Conservation (phyloP, 2,329 filamentous ascomycete genomes). For the Fusarium goolgardi region DNA sequence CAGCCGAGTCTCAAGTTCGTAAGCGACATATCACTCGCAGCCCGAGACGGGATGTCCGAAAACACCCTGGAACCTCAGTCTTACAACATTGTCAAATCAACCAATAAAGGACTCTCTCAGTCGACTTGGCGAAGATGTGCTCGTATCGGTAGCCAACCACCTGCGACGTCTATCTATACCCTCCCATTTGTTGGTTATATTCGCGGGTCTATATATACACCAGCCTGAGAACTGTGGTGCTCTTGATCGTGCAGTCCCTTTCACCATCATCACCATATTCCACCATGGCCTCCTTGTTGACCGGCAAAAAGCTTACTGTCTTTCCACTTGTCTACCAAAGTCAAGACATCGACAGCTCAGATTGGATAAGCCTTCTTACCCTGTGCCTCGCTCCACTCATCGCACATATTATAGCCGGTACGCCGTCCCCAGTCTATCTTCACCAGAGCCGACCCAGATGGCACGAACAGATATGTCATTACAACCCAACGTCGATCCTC, state of each 20-base stretch:
- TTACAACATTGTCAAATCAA: background rate
- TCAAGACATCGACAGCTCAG: conserved; percentile 11
- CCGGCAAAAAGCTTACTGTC: background rate
- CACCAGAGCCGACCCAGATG: conserved; percentile 11
- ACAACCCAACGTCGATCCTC: conserved; percentile 32
- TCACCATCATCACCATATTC: background rate
- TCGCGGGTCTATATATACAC: background rate
- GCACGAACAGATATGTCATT: conserved; percentile 27
- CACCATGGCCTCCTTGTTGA: background rate
- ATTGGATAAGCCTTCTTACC: conserved; percentile 24
- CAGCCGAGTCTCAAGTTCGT: background rate
- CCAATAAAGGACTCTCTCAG: background rate
- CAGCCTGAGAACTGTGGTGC: background rate
- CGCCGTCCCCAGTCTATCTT: conserved; percentile 12
- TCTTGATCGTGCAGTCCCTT: background rate
- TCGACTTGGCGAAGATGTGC: background rate
- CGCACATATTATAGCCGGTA: conserved; percentile 19
- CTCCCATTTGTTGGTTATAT: background rate
- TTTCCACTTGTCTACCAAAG: conserved; percentile 12
- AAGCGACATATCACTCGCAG: background rate
- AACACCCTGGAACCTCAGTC: background rate
- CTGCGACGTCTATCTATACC: background rate
- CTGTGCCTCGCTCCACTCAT: conserved; percentile 27
- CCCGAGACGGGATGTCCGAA: background rate
- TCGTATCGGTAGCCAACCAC: background rate